Evolutionary conservation across 2,329 filamentous ascomycete genomes (phyloP), one percentile per base, ranked within the genome.

Genomic region (Xylaria sp.): DNA sequence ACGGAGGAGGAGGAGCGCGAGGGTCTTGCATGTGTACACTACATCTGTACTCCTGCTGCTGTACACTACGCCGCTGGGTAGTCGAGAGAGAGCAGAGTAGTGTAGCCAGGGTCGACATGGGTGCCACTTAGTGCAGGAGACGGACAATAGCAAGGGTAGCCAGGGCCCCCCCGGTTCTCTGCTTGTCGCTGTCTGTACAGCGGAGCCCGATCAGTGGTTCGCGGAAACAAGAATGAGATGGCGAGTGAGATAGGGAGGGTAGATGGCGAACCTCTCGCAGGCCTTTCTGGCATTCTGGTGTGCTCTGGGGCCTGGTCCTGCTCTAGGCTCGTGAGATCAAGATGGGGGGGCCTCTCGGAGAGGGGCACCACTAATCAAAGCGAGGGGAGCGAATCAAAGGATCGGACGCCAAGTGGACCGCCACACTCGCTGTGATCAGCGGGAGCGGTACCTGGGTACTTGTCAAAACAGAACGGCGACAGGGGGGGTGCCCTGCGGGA

Each of bases 391-490:
- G 71, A 74, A 71, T 76, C 70, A 71, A 59, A 62, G 64, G 39
- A 65, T 28, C 55, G 39, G 58, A 62, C 65, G 62, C 68, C 68
- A 67, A 68, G 66, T 70, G 63, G 71, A 68, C 64, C 64, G 57
- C 62, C 62, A 69, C 67, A 61, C 66, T 64, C 72, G 71, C 61
- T 73, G 71, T 73, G 76, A 78, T 77, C 76, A 78, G 76, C 76
- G 75, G 75, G 71, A 70, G 20, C 61, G 66, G 58, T 66, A 43
- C 55, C 36, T 43, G 12, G 57, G 64, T 71, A 70, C 43, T 74
- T 72, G 74, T 68, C 63, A 67, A 69, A 36, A 69, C 12, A 67
- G 70, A 74, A 74, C 71, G 72, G 75, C 69, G 71, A 74, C 74
- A 28, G 18, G 52, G 71, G 73, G 67, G 73, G 67, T 62, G 60